Conservation (phyloP, 345 rosid genomes). For the Eucalyptus curtisii region DNA sequence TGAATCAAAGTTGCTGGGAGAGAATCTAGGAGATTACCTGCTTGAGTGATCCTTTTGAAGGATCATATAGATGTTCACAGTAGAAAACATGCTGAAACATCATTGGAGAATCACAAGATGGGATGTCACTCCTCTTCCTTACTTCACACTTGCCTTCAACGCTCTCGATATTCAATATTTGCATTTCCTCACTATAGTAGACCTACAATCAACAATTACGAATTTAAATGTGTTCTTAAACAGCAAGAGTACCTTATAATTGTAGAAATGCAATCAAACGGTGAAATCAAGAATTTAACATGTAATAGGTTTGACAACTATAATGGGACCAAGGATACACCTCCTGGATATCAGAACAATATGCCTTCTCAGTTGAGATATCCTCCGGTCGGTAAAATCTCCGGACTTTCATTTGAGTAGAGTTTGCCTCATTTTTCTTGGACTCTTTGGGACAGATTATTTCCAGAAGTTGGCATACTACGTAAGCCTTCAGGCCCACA, state of each 20-base stretch:
- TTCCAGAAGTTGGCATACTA: conserved; percentile 53
- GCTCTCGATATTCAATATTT: conserved; percentile 12
- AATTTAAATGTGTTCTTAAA: not conserved
- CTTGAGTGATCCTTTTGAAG: conserved; percentile 55
- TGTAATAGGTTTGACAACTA: not conserved
- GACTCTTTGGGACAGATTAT: conserved; percentile 15
- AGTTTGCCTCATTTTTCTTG: conserved; percentile 7
- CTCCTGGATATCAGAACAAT: conserved; percentile 51
- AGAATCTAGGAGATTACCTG: conserved; percentile 26
- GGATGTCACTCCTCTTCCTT: conserved; percentile 60
- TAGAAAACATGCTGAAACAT: conserved; percentile 68
- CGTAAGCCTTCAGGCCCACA: conserved; percentile 48
- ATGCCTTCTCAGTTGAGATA: conserved; percentile 53
- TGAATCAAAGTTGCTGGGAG: not conserved
- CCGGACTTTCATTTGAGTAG: conserved; percentile 28
- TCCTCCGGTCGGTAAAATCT: conserved; percentile 69
- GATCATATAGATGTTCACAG: conserved; percentile 69
- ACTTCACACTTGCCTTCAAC: conserved; percentile 84
- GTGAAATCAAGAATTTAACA: not conserved
- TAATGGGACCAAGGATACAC: conserved; percentile 6
- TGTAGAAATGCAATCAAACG: not conserved
- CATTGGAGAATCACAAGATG: conserved; percentile 19
- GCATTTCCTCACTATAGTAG: conserved; percentile 54
- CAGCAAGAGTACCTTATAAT: not conserved
- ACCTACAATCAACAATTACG: conserved; percentile 25